These are phyloP conservation scores for Jatropha podagrica DNA, from an alignment of 441 rosid genomes.

Conservation along the genomic window DNA sequence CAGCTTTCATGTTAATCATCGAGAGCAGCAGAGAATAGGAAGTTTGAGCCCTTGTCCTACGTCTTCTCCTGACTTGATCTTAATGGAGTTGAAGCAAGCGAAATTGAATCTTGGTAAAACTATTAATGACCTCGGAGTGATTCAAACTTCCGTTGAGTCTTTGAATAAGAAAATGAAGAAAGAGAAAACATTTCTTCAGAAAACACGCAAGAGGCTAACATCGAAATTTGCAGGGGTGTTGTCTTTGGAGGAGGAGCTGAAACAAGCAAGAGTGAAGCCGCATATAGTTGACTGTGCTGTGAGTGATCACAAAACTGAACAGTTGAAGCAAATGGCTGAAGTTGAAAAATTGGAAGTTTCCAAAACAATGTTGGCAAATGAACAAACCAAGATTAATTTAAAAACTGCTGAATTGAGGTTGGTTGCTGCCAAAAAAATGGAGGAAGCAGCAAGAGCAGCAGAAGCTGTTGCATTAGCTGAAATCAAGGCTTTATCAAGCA, in stretches of 20 bases:
- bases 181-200: conserved; percentile 66
- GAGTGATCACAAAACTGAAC: conserved; percentile 32
- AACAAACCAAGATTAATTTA: conserved; percentile 41
- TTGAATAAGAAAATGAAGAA: conserved; percentile 74
- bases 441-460: conserved; percentile 93
- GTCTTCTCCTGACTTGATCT: conserved; percentile 71
- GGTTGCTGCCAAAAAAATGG: conserved; percentile 94
- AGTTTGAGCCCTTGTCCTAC: conserved; percentile 43
- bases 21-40: conserved; percentile 28
- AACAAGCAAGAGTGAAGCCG: conserved; percentile 40
- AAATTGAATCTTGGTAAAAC: conserved; percentile 81
- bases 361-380: conserved; percentile 33
- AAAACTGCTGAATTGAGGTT: conserved; percentile 78
- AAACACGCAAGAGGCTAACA: conserved; percentile 58
- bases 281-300: conserved; percentile 23
- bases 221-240: conserved; percentile 55
- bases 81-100: conserved; percentile 85
- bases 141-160: conserved; percentile 75
- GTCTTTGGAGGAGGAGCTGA: conserved; percentile 57
- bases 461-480: conserved; percentile 88
- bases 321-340: conserved; percentile 50
- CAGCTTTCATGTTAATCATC: conserved; percentile 22
- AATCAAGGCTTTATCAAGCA: conserved; percentile 50
- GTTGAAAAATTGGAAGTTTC: conserved; percentile 32
- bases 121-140: conserved; percentile 68